Evolutionary conservation across 2,329 filamentous ascomycete genomes (phyloP).

Genomic region (Colletotrichum siamense): DNA sequence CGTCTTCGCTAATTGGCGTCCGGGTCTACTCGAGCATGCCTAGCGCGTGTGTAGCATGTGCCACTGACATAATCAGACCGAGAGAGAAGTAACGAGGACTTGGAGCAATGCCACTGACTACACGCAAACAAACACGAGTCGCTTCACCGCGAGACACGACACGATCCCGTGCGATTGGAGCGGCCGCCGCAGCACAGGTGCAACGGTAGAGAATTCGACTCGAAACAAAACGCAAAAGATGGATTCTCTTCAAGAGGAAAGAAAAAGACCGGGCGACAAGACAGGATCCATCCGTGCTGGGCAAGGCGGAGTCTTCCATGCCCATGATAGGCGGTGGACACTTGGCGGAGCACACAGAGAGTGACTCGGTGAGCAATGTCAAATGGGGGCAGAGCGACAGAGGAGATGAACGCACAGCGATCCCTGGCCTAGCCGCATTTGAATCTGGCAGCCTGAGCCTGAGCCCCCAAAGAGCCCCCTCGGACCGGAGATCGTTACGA

Average conservation of each 20-base stretch:
- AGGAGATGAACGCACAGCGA: constrained; percentile 4
- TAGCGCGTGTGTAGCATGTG: constrained; percentile 1
- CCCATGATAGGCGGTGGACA: neutral
- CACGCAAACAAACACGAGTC: constrained; percentile 1
- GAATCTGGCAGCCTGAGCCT: constrained; percentile 15
- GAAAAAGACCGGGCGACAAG: neutral
- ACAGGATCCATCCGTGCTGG: neutral
- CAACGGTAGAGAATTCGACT: neutral
- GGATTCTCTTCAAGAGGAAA: neutral
- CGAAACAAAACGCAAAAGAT: neutral
- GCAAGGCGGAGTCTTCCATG: neutral
- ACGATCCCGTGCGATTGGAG: constrained; percentile 2
- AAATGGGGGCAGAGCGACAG: neutral
- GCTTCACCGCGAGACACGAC: neutral
- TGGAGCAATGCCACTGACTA: neutral
- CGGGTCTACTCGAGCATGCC: neutral
- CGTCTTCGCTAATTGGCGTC: neutral
- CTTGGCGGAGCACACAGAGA: neutral
- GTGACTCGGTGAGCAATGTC: neutral
- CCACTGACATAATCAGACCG: constrained; percentile 5
- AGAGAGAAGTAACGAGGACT: neutral
- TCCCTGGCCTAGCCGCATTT: neutral
- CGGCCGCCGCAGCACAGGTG: neutral
- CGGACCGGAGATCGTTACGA: neutral
- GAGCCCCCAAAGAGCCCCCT: neutral